A percentile compares a stretch with the other conserved stretches of the same genome.
These are phyloP conservation scores for Saitozyma podzolica DNA, from an alignment of 768 basidiomycete genomes.

Conservation along the genomic window DNA sequence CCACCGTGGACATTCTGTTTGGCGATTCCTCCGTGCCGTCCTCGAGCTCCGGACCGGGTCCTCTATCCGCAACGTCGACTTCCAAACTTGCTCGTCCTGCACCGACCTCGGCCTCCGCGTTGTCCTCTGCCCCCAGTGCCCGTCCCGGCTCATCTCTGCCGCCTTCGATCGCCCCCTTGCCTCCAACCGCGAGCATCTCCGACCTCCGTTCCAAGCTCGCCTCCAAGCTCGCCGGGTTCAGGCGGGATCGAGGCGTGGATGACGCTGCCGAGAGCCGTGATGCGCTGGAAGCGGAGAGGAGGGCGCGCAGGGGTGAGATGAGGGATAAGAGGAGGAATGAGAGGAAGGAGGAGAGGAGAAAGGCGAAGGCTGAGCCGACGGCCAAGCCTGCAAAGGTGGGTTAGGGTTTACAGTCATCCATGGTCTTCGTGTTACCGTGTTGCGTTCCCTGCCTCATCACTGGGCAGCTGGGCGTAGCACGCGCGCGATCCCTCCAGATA, in stretches of 20 bases:
- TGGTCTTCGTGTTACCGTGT: too few species aligned
- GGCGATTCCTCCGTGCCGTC: constrained; percentile 10
- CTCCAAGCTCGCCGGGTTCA: constrained; percentile 44
- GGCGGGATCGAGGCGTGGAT: constrained; percentile 29
- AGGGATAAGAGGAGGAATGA: constrained; percentile 81
- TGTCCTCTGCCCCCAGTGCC: too few species aligned
- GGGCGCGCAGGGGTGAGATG: constrained; percentile 74
- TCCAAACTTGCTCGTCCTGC: constrained; percentile 14
- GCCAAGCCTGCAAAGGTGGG: constrained; percentile 48
- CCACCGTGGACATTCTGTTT: constrained; percentile 64
- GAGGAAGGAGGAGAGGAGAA: constrained; percentile 75
- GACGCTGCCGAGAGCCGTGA: constrained; percentile 66
- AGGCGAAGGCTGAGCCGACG: constrained; percentile 56
- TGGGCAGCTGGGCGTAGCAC: too few species aligned
- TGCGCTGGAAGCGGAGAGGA: constrained; percentile 75
- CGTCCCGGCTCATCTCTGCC: background rate
- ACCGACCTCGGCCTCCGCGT: background rate
- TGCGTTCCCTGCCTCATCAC: too few species aligned
- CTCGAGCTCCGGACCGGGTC: constrained; percentile 27
- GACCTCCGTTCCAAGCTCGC: constrained; percentile 44
- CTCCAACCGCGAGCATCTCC: constrained; percentile 44
- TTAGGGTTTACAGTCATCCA: too few species aligned
- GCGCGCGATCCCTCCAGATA: too few species aligned
- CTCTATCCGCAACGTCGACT: constrained; percentile 58
- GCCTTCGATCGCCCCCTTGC: constrained; percentile 35